Conservation (phyloP, 371 early-diverging fungal species). For the Zychaea mexicana region DNA sequence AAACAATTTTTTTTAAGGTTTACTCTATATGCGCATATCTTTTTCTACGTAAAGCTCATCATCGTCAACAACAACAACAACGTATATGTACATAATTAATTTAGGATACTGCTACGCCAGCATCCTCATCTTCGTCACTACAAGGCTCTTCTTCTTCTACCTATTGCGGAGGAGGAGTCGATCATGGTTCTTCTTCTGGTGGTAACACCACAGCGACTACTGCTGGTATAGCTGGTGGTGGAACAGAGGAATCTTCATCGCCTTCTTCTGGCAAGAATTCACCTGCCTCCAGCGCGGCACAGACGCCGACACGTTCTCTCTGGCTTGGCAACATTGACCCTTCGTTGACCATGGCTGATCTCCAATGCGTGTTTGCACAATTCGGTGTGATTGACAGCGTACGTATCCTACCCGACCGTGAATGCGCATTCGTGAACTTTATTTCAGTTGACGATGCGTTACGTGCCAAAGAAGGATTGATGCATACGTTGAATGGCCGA, state of each 20-base stretch:
- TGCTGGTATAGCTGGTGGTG: neutral
- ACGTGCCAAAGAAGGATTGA: constrained; percentile 36
- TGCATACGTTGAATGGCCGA: constrained; percentile 19
- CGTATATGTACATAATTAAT: too few relatives aligned
- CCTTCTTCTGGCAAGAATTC: constrained; percentile 17
- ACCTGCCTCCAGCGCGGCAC: constrained; percentile 15
- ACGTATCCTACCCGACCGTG: constrained; percentile 80
- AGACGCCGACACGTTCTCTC: constrained; percentile 79
- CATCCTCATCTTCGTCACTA: too few relatives aligned
- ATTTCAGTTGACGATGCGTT: constrained; percentile 35
- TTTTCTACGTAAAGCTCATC: too few relatives aligned
- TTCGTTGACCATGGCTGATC: constrained; percentile 71
- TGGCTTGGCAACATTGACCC: constrained; percentile 95
- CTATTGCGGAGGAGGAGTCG: too few relatives aligned
- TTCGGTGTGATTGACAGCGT: constrained; percentile 93
- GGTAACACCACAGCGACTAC: too few relatives aligned
- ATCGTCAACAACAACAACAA: too few relatives aligned
- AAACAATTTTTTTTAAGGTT: too few relatives aligned
- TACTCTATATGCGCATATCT: too few relatives aligned
- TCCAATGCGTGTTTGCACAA: constrained; percentile 77
- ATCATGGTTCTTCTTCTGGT: too few relatives aligned
- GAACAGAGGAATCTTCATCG: constrained; percentile 1
- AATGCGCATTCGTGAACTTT: constrained; percentile 54
- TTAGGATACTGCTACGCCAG: neutral
- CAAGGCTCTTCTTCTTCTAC: too few relatives aligned